Base-by-base conservation (phyloP, 1,139 yeast species). In the Candida smagusa region DNA sequence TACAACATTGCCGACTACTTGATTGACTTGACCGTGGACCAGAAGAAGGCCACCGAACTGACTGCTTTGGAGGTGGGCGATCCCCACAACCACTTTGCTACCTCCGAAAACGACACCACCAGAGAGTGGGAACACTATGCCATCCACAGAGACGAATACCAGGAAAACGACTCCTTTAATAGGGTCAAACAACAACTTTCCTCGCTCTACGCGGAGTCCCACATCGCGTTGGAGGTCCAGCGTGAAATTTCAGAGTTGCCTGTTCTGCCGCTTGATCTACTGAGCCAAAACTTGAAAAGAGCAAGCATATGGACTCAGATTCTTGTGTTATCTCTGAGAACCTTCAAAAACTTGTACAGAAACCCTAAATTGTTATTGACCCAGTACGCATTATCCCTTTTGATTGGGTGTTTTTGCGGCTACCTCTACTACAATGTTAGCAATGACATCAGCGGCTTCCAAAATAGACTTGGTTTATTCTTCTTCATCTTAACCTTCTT, bases 361-460 rank as follows among this genome's bases (percentile, higher is more conserved):
- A 89, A 90, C 61, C 97, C 98, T 9, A 84, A 80, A 63, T 68
- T 92, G 22, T 68, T 92, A 37, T 59, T 88, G 45, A 85, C 94
- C 1, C 95, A 92, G 56, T 92, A 90, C 55, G 67, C 84, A 2
- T 69, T 90, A 44, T 84, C 96, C 0, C 62, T 87, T 7, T 54
- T 81, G 12, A 78, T 90, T 59, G 96, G 96, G 0, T 56, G 79
- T 3, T 86, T 92, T 60, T 84, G 96, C 62, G 97, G 97, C 0
- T 78, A 79, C 38, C 68, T 92, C 30, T 92, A 92, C 60, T 90
- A 83, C 61, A 72, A 88, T 52, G 81, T 90, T 19, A 70, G 81
- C 31, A 84, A 89, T 54, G 96, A 92, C 59, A 90, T 92, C 41
- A 81, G 95, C 53, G 98, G 98, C 0, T 92, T 92, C 69, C 98